phyloP scores from a whole-genome alignment of 2,329 filamentous ascomycete genomes.

The Exophiala calicioides region DNA sequence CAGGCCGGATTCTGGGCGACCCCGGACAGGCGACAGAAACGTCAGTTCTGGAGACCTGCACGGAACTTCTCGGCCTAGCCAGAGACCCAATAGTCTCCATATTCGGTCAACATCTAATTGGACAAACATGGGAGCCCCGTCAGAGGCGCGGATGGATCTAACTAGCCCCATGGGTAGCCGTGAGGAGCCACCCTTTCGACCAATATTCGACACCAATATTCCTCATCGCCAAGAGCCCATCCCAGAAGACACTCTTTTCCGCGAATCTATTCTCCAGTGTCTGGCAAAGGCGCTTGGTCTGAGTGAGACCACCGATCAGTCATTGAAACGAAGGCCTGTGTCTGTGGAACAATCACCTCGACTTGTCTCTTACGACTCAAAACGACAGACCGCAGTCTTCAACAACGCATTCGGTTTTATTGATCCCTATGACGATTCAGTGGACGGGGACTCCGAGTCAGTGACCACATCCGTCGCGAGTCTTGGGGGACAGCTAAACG shows the following conservation, averaged over 20 bases:
- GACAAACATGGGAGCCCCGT: constrained; percentile 20
- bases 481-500: constrained; percentile 63
- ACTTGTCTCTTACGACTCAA: constrained; percentile 79
- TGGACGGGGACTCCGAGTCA: constrained; percentile 84
- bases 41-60: constrained; percentile 72
- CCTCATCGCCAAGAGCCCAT: constrained; percentile 65
- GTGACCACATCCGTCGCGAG: constrained; percentile 67
- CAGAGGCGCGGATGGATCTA: constrained; percentile 13
- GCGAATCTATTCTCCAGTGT: constrained; percentile 87
- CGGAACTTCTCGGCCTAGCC: constrained; percentile 14
- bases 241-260: constrained; percentile 85
- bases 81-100: constrained; percentile 23
- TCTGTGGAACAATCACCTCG: constrained; percentile 85
- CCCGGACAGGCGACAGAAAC: constrained; percentile 41
- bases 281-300: constrained; percentile 94
- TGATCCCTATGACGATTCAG: constrained; percentile 74
- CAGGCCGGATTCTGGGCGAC: constrained; percentile 1
- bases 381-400: constrained; percentile 75
- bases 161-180: constrained; percentile 47
- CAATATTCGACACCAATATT: constrained; percentile 30
- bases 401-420: constrained; percentile 90
- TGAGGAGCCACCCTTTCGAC: constrained; percentile 41
- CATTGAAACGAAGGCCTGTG: constrained; percentile 58
- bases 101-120: constrained; percentile 20
- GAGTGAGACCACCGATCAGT: constrained; percentile 53